A percentile compares a stretch with the other conserved stretches of the same genome.
Evolutionary conservation across 176 grass and related monocot genomes (phyloP).

Genomic region (Avena insularis): DNA sequence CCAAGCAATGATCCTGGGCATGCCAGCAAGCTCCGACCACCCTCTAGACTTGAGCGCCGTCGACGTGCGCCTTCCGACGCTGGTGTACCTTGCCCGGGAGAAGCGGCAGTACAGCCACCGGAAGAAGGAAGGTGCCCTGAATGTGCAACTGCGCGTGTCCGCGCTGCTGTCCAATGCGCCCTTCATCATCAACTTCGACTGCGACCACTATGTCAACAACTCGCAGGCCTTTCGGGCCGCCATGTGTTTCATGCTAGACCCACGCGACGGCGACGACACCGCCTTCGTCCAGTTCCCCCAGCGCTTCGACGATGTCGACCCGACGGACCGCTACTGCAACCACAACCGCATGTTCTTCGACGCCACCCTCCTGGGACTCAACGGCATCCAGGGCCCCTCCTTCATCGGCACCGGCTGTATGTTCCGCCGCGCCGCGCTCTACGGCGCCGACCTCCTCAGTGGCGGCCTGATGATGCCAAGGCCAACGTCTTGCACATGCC

Average conservation of each 20-base stretch:
- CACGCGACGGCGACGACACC: no score
- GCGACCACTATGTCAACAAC: no score
- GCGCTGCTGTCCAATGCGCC: constrained; percentile 47
- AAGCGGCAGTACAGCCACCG: constrained; percentile 39
- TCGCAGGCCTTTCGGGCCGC: no score
- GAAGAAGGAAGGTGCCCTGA: constrained; percentile 54
- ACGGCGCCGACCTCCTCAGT: constrained; percentile 21
- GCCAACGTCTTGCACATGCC: neutral
- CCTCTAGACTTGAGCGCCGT: constrained; percentile 27
- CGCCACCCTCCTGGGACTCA: constrained; percentile 87
- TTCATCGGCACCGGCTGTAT: constrained; percentile 48
- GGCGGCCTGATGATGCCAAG: neutral
- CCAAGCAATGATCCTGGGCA: constrained; percentile 2
- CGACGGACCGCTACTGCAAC: constrained; percentile 81
- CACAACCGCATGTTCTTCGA: constrained; percentile 96
- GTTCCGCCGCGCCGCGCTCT: constrained; percentile 40
- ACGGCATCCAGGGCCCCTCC: constrained; percentile 60
- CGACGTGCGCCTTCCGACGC: constrained; percentile 45
- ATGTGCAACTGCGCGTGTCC: constrained; percentile 39
- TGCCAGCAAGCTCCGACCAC: neutral
- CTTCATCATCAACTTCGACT: neutral
- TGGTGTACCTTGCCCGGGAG: constrained; percentile 45
- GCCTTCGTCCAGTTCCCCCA: constrained; percentile 83
- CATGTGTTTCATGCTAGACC: no score
- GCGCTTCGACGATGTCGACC: constrained; percentile 80